A percentile compares a stretch with the other conserved stretches of the same genome.
These are phyloP conservation scores for Lodderomyces theae DNA, from an alignment of 1,139 yeast genomes.

Conservation along the genomic window DNA sequence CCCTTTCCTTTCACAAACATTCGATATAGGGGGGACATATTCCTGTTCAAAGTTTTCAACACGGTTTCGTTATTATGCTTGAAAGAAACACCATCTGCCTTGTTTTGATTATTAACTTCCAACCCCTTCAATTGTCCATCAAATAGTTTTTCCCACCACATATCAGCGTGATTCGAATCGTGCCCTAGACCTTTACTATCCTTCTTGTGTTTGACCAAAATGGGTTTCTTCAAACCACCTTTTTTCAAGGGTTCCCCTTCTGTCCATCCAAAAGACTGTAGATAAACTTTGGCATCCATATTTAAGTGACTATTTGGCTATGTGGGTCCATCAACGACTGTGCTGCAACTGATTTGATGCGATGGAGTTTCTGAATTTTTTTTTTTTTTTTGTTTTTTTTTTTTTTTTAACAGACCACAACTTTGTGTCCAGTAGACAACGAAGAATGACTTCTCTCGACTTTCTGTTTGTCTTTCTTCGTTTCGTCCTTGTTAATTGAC, in stretches of 20 bases:
- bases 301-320: no score
- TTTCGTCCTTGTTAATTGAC: background rate
- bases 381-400: constrained; percentile 3
- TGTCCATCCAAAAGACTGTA: constrained; percentile 83
- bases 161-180: constrained; percentile 66
- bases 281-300: constrained; percentile 76
- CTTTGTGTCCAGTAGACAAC: constrained; percentile 1
- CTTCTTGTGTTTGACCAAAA: constrained; percentile 83
- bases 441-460: no score
- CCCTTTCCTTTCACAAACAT: constrained; percentile 88
- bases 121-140: constrained; percentile 86
- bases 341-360: constrained; percentile 1
- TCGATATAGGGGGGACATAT: constrained; percentile 59
- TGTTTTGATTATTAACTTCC: constrained; percentile 48
- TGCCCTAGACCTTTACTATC: constrained; percentile 90
- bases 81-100: constrained; percentile 24
- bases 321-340: no score
- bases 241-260: constrained; percentile 80
- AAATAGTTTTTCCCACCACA: constrained; percentile 96
- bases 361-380: constrained; percentile 1
- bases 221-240: constrained; percentile 84
- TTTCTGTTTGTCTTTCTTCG: no score
- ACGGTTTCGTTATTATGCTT: constrained; percentile 44
- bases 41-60: constrained; percentile 35
- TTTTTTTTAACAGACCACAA: background rate